These are phyloP conservation scores for Collybia sp. DNA, from an alignment of 768 basidiomycete species.

Conservation along the genomic window DNA sequence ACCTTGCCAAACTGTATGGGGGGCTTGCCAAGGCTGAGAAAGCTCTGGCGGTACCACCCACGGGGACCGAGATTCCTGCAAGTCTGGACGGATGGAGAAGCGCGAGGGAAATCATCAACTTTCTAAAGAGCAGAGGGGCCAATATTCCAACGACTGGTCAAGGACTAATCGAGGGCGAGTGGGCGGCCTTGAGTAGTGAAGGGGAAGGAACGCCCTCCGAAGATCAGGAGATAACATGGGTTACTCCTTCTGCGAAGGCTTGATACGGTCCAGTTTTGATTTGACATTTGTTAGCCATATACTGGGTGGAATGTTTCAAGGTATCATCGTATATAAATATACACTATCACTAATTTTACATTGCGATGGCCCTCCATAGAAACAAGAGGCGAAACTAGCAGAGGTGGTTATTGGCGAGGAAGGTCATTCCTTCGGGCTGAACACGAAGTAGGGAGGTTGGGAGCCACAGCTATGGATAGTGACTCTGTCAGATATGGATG, in stretches of 20 bases:
- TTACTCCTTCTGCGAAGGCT: background rate
- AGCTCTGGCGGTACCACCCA: slow-evolving; percentile 8
- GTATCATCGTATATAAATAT: too few relatives aligned
- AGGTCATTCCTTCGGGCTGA: too few relatives aligned
- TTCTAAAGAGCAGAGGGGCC: slow-evolving; percentile 68
- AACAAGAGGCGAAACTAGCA: too few relatives aligned
- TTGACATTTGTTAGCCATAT: too few relatives aligned
- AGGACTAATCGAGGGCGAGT: slow-evolving; percentile 52
- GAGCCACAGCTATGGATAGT: too few relatives aligned
- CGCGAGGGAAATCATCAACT: slow-evolving; percentile 69
- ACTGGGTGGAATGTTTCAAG: too few relatives aligned
- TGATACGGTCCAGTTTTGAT: background rate
- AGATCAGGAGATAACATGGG: slow-evolving; percentile 17
- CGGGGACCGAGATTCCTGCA: slow-evolving; percentile 16
- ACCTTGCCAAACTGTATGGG: slow-evolving; percentile 46
- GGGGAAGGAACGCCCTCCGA: slow-evolving; percentile 39
- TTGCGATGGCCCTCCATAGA: too few relatives aligned
- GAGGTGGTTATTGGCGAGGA: too few relatives aligned
- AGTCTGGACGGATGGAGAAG: slow-evolving; percentile 50
- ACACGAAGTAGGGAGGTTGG: too few relatives aligned
- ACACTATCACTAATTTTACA: too few relatives aligned
- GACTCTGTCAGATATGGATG: too few relatives aligned
- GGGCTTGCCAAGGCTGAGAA: slow-evolving; percentile 25
- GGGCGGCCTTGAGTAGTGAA: slow-evolving; percentile 68
- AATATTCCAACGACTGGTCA: slow-evolving; percentile 51